phyloP scores from a whole-genome alignment of 805 yeast species.

The Tetrapisispora iriomotensis region DNA sequence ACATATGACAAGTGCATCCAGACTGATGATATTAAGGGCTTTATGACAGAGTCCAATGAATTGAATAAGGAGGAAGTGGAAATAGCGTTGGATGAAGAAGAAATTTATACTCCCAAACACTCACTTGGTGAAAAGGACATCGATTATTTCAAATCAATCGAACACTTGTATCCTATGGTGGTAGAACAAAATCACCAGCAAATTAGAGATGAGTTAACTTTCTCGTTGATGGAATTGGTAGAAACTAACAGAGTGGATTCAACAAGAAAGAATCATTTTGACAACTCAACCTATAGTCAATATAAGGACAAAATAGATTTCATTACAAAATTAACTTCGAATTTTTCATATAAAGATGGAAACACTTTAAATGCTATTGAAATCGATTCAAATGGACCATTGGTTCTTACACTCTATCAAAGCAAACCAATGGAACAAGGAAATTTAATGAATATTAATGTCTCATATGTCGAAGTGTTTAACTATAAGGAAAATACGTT shows the following conservation, averaged over 20 bases:
- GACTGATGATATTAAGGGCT: conserved; percentile 8
- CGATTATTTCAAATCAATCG: neutral
- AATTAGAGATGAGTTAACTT: neutral
- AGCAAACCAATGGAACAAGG: neutral
- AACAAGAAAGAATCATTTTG: neutral
- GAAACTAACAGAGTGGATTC: neutral
- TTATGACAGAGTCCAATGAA: neutral
- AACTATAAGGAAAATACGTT: conserved; percentile 3
- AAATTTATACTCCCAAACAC: neutral
- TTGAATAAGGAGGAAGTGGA: neutral
- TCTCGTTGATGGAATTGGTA: neutral
- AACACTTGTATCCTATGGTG: neutral
- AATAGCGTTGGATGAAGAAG: neutral
- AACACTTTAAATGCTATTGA: neutral
- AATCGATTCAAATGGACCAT: neutral
- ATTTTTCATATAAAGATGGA: neutral
- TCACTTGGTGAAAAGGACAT: neutral
- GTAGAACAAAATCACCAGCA: neutral
- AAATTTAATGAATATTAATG: neutral
- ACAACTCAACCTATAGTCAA: neutral
- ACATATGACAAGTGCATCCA: conserved; percentile 22
- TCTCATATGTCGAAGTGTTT: neutral
- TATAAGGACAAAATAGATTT: neutral
- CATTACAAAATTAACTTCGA: neutral
- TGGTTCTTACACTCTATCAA: neutral